These are phyloP conservation scores for Gonapodya prolifera DNA, from an alignment of 192 early-diverging fungal species.

Conservation along the genomic window DNA sequence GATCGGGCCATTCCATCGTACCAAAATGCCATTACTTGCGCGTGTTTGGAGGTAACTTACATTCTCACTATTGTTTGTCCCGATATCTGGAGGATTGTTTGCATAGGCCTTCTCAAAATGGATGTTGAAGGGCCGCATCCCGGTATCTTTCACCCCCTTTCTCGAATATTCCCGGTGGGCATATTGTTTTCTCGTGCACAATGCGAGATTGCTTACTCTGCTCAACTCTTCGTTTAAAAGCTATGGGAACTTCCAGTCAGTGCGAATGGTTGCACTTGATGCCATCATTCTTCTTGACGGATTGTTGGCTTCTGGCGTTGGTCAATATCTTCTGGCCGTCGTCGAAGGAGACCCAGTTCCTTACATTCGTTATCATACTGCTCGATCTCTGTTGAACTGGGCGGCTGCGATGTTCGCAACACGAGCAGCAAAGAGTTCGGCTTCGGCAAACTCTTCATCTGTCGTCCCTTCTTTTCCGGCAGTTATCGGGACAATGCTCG, in stretches of 20 bases:
- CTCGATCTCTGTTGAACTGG: conserved; percentile 26
- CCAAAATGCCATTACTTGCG: conserved; percentile 71
- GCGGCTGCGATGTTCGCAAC: not conserved
- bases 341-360: conserved; percentile 50
- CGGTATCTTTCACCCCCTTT: conserved; percentile 55
- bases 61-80: conserved; percentile 8
- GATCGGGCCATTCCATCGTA: conserved; percentile 77
- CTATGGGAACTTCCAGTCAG: conserved; percentile 53
- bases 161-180: conserved; percentile 45
- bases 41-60: conserved; percentile 55
- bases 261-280: conserved; percentile 63
- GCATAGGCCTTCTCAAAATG: conserved; percentile 42
- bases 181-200: no score
- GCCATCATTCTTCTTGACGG: conserved; percentile 62
- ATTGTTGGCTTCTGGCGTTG: conserved; percentile 24
- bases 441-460: no score
- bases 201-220: no score
- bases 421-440: conserved; percentile 7
- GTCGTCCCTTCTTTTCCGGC: no score
- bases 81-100: conserved; percentile 9
- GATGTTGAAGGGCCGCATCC: conserved; percentile 50
- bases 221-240: not conserved
- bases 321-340: conserved; percentile 41
- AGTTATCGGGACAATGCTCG: no score
- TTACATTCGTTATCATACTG: conserved; percentile 42